phyloP scores from a whole-genome alignment of 106 monocot genomes.

The Apostasia ramifera region DNA sequence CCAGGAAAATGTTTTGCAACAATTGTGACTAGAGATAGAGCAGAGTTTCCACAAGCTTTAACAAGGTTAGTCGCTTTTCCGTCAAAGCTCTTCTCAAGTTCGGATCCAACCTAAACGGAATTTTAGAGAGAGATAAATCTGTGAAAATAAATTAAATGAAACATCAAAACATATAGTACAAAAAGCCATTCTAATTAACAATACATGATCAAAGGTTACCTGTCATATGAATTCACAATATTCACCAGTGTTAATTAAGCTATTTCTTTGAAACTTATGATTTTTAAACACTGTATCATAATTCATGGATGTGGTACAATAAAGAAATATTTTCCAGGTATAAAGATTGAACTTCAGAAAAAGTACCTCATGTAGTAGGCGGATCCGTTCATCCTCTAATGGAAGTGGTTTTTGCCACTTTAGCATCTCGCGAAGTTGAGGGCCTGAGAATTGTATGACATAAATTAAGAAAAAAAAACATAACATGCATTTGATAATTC shows the following conservation, averaged over 20 bases:
- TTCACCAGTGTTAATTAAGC: too few species aligned
- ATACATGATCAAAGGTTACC: too few species aligned
- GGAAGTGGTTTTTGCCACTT: constrained; percentile 90
- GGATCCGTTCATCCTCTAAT: constrained; percentile 82
- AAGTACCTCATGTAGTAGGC: constrained; percentile 82
- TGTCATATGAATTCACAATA: too few species aligned
- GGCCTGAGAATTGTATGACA: constrained; percentile 35
- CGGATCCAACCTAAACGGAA: constrained; percentile 59
- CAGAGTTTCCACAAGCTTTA: constrained; percentile 66
- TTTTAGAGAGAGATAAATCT: not conserved
- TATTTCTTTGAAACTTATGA: too few species aligned
- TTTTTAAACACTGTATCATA: too few species aligned
- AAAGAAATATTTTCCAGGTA: not conserved
- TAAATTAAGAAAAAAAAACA: too few species aligned
- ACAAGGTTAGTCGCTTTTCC: constrained; percentile 92
- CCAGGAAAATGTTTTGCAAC: constrained; percentile 84
- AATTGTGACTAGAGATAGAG: constrained; percentile 68
- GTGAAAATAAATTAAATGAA: too few species aligned
- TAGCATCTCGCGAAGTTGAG: constrained; percentile 60
- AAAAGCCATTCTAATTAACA: too few species aligned
- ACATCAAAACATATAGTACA: too few species aligned
- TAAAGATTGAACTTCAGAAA: not conserved
- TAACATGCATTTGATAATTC: too few species aligned
- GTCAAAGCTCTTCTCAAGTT: constrained; percentile 76
- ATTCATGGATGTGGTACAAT: too few species aligned